These are phyloP conservation scores for Heteromeles arbutifolia DNA, from an alignment of 306 rosid genomes.

Conservation along the genomic window DNA sequence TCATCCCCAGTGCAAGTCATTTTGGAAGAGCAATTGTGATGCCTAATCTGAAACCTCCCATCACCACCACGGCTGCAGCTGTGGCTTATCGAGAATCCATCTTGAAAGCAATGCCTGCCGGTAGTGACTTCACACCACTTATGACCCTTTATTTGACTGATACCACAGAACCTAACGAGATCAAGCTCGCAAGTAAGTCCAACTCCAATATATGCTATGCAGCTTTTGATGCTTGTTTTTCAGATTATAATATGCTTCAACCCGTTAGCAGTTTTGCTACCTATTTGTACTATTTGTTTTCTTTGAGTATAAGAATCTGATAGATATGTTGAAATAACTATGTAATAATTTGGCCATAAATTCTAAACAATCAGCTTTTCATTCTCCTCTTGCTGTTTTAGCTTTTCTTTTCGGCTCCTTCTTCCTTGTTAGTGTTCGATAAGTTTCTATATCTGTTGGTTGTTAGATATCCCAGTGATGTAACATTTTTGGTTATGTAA, in stretches of 20 bases:
- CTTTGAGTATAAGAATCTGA: neutral
- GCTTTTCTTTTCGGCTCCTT: neutral
- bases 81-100: slow-evolving; percentile 65
- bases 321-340: neutral
- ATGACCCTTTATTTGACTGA: slow-evolving; percentile 92
- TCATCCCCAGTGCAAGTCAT: slow-evolving; percentile 49
- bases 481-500: neutral
- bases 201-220: neutral
- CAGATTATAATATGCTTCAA: neutral
- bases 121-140: slow-evolving; percentile 68
- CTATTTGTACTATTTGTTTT: neutral
- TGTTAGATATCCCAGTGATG: neutral
- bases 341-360: neutral
- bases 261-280: neutral
- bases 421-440: neutral
- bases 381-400: neutral
- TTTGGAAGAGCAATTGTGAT: slow-evolving; percentile 87
- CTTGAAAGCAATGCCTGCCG: slow-evolving; percentile 58
- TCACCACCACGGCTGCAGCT: slow-evolving; percentile 63
- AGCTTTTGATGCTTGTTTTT: neutral
- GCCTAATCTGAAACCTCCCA: slow-evolving; percentile 91
- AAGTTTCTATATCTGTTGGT: too few species aligned
- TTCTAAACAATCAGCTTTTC: neutral
- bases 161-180: slow-evolving; percentile 60
- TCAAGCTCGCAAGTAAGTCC: slow-evolving; percentile 76